Evolutionary conservation across 2,329 filamentous ascomycete species (phyloP), one percentile per base, ranked within the genome.

Genomic region (Tolypocladium paradoxum): DNA sequence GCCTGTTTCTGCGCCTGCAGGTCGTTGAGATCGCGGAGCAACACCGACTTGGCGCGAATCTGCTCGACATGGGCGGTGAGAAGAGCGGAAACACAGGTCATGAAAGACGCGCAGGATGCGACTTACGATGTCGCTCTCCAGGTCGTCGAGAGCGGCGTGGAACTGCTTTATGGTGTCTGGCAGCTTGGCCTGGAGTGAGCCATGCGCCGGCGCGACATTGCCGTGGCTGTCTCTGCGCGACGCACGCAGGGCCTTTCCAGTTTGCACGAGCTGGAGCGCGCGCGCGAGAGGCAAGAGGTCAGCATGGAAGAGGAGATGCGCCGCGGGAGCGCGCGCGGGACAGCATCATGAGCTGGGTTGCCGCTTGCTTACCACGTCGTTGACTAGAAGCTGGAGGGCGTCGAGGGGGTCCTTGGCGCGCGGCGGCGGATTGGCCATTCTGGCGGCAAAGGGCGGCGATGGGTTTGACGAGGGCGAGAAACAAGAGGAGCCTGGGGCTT

Each of bases 111-210:
- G n/a, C 8, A 20, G 6, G 24, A 34, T n/a, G 5, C 18, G 7
- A 54, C 74, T 64, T 68, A 82, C 80, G 61, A 83, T 80, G 29
- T 83, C 78, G 54, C 65, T 66, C 61, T 84, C 81, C 6, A 84
- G 61, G 7, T 79, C 76, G 56, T 83, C 77, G 2, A 84, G 66
- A 8, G 77, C 76, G 53, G 67, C 66, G 54, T 83, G 78, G 61
- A 79, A 81, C 7, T 65, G 63, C 37, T 66, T 66, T 53, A 78
- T 70, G n/a, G 71, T 70, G 43, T 77, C 74, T 34, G 71, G 67
- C 52, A 79, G 64, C 59, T 74, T 77, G 46, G 67, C 63, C 51
- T 71, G 70, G 61, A 61, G 64, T 38, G 60, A 62, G 56, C 62
- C 62, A 34, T 66, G 65, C 18, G 62, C 62, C 18, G 64, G 65